Evolutionary conservation across 192 early-diverging fungal genomes (phyloP).

Genomic region (Chytriomyces confervae): DNA sequence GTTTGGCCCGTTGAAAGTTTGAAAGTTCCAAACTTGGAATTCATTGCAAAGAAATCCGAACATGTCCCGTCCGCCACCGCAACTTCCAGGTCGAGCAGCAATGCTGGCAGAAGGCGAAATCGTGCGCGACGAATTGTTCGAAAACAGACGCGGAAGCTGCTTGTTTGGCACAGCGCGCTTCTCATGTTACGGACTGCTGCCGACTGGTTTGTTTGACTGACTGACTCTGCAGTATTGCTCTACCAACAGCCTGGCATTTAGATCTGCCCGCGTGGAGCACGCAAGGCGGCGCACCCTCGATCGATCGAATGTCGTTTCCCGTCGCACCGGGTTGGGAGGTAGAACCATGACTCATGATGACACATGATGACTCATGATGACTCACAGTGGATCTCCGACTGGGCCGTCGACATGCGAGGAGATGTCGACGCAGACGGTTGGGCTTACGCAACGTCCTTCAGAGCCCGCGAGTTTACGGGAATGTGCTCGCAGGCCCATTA

Average conservation of each 20-base stretch:
- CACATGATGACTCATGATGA: not conserved
- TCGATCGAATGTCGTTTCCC: conserved; percentile 32
- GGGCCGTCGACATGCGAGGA: conserved; percentile 13
- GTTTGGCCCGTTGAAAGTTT: no score
- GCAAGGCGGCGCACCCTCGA: not conserved
- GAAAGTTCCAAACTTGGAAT: no score
- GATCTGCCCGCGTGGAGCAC: conserved; percentile 18
- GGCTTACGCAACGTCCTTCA: conserved; percentile 21
- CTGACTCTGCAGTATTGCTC: not conserved
- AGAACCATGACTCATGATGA: not conserved
- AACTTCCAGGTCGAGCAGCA: not conserved
- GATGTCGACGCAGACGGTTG: conserved; percentile 34
- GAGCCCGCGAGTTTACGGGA: conserved; percentile 12
- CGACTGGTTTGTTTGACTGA: not conserved
- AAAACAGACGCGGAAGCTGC: conserved; percentile 24
- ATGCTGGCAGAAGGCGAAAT: not conserved
- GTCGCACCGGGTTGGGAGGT: conserved; percentile 30
- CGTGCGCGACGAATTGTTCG: conserved; percentile 31
- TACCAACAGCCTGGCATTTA: not conserved
- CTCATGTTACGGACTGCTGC: conserved; percentile 23
- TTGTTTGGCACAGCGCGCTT: conserved; percentile 22
- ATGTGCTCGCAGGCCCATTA: conserved; percentile 4
- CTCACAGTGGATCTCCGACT: conserved; percentile 27
- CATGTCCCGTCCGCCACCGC: conserved; percentile 13
- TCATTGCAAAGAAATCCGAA: no score